Base-by-base conservation (phyloP, 306 rosid genomes). In the Purshia tridentata region DNA sequence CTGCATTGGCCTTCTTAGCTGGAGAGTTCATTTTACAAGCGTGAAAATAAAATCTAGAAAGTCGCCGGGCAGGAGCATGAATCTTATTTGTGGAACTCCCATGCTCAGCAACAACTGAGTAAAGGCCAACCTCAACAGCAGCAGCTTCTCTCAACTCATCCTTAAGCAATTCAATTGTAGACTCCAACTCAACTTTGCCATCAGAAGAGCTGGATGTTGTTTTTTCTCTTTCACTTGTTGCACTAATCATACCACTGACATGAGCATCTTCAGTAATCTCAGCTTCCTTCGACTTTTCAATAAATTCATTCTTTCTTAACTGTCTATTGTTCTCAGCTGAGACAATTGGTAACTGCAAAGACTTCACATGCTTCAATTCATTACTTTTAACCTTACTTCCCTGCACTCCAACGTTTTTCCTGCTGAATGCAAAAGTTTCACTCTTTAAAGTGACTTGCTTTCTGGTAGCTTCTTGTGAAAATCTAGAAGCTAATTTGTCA, bases 91-190 rank as follows among this genome's bases (percentile, higher is more conserved):
- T 72, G 40, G 93, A 88, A 81, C 98, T 82, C 45, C 90, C 92
- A 74, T 92, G 98, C 64, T 92, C 98, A 48, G 96, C 96, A 56
- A 82, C 84, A 67, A 88, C 87, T 40, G 98, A 92, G 79, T 88
- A 92, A 69, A 92, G 87, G 45, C 88, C 80, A 85, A 80, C 85
- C 84, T 92, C 98, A 64, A 92, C 85, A 10, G 93, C 90, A 77
- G 98, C 98, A 83, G 93, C 90, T 83, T 92, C 96, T 73, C 80
- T 82, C 77, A 92, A 77, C 86, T 92, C 98, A 74, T 88, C 93
- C 69, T 74, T 84, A 62, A 92, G 96, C 86, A 75, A 82, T 81
- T 88, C 87, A 74, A 90, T 83, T 79, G 87, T 83, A 8, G 83
- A 82, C 72, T 86, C 85, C 76, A 88, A 52, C 71, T 82, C 83